Conservation (phyloP, 2,329 filamentous ascomycete genomes). For the Pseudogymnoascus sp. region DNA sequence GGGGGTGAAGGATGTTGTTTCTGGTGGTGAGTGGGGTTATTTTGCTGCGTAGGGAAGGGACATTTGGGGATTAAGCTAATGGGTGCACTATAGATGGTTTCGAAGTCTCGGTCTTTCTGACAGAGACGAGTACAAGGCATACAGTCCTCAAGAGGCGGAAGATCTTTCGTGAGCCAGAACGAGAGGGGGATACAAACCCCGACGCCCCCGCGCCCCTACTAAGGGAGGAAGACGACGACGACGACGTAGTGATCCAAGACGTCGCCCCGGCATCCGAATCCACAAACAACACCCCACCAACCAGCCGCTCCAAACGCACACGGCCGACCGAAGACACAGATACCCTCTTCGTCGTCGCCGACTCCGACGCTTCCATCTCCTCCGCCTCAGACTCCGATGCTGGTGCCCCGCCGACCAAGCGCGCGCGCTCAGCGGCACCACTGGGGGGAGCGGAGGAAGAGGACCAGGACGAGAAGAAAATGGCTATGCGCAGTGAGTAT, state of each 20-base stretch:
- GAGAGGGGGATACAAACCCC: constrained; percentile 35
- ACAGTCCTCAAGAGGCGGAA: constrained; percentile 83
- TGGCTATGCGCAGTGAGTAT: constrained; percentile 78
- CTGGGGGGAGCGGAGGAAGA: constrained; percentile 25
- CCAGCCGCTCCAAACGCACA: constrained; percentile 26
- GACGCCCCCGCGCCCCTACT: constrained; percentile 19
- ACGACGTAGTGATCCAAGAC: constrained; percentile 20
- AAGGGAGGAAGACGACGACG: constrained; percentile 24
- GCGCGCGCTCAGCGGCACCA: constrained; percentile 33
- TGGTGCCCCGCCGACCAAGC: constrained; percentile 38
- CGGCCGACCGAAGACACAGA: constrained; percentile 21
- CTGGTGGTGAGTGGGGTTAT: constrained; percentile 53
- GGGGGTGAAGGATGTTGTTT: constrained; percentile 78
- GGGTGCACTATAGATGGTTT: constrained; percentile 65
- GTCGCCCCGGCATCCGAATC: constrained; percentile 21
- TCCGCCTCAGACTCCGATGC: constrained; percentile 23
- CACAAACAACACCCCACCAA: constrained; percentile 12
- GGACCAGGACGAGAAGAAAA: constrained; percentile 79
- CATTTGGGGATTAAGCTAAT: neutral
- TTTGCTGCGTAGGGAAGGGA: constrained; percentile 14
- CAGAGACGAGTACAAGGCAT: constrained; percentile 76
- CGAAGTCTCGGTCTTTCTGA: constrained; percentile 89
- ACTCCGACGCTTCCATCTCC: neutral
- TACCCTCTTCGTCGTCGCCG: constrained; percentile 15
- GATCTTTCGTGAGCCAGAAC: constrained; percentile 55